Conservation (phyloP, 345 rosid species). For the Brassica carinata region DNA sequence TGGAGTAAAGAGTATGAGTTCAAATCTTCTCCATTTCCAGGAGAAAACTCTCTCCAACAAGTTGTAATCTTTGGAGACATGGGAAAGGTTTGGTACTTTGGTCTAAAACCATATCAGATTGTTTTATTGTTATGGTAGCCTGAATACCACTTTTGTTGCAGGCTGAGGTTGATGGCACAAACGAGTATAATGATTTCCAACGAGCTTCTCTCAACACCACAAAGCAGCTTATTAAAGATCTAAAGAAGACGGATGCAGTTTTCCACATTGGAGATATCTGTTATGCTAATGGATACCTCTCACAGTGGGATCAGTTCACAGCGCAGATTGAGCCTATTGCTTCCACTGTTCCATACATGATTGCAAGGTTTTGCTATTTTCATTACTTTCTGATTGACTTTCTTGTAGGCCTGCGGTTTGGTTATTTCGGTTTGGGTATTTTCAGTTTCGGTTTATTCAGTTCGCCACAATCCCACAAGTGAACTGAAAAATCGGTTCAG, state of each 20-base stretch:
- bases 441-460: too few relatives aligned
- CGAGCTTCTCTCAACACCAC: slow-evolving; percentile 69
- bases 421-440: too few relatives aligned
- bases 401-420: too few relatives aligned
- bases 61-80: slow-evolving; percentile 78
- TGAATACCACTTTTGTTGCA: slow-evolving; percentile 18
- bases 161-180: slow-evolving; percentile 74
- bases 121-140: slow-evolving; percentile 33
- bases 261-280: slow-evolving; percentile 75
- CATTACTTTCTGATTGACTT: too few relatives aligned
- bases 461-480: too few relatives aligned
- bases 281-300: slow-evolving; percentile 72
- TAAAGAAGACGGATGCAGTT: slow-evolving; percentile 55
- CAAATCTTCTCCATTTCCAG: slow-evolving; percentile 74
- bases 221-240: slow-evolving; percentile 56
- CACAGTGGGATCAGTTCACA: slow-evolving; percentile 78
- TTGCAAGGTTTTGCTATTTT: slow-evolving; percentile 40
- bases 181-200: slow-evolving; percentile 55
- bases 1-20: slow-evolving; percentile 68
- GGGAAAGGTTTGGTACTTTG: slow-evolving; percentile 65
- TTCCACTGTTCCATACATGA: slow-evolving; percentile 69
- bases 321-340: slow-evolving; percentile 73
- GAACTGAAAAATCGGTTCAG: too few relatives aligned
- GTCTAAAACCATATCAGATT: slow-evolving; percentile 27
- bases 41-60: slow-evolving; percentile 65